phyloP scores from a whole-genome alignment of 2,329 filamentous ascomycete species.

The Intubia oerlemansii region DNA sequence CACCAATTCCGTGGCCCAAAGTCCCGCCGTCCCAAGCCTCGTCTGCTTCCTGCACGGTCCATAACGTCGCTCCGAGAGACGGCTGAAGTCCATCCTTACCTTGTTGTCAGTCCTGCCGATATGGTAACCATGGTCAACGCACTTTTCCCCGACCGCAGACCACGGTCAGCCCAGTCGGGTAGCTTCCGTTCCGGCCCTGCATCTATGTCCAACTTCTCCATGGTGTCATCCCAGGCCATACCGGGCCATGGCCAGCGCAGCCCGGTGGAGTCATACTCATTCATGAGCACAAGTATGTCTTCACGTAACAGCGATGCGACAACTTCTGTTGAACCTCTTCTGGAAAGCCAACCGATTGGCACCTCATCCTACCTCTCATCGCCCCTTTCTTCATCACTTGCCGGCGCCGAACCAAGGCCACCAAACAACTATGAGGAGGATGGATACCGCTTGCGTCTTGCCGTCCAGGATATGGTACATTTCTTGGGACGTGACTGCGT shows the following conservation, averaged over 20 bases:
- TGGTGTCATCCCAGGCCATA: slow-evolving; percentile 44
- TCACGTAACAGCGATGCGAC: slow-evolving; percentile 50
- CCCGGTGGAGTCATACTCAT: slow-evolving; percentile 44
- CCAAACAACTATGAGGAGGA: slow-evolving; percentile 39
- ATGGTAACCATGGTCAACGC: slow-evolving; percentile 62
- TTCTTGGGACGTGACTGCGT: slow-evolving; percentile 40
- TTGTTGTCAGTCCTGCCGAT: slow-evolving; percentile 63
- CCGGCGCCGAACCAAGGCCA: slow-evolving; percentile 16
- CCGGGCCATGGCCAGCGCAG: slow-evolving; percentile 35
- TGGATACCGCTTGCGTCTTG: slow-evolving; percentile 41
- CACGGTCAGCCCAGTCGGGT: slow-evolving; percentile 38
- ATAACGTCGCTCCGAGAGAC: slow-evolving; percentile 55
- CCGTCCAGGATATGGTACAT: slow-evolving; percentile 50
- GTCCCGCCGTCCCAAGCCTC: slow-evolving; percentile 26
- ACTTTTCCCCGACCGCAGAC: slow-evolving; percentile 56
- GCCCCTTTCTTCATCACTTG: slow-evolving; percentile 17
- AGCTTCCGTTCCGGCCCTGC: slow-evolving; percentile 44
- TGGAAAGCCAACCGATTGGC: slow-evolving; percentile 30
- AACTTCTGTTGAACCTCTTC: slow-evolving; percentile 40
- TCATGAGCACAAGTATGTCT: slow-evolving; percentile 51
- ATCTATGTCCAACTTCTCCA: slow-evolving; percentile 46
- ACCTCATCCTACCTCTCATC: slow-evolving; percentile 30
- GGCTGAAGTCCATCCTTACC: slow-evolving; percentile 57
- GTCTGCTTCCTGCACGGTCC: slow-evolving; percentile 48
- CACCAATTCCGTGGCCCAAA: slow-evolving; percentile 36